These are phyloP conservation scores for Neopestalotiopsis sp. DNA, from an alignment of 2,329 filamentous ascomycete species.

Conservation along the genomic window DNA sequence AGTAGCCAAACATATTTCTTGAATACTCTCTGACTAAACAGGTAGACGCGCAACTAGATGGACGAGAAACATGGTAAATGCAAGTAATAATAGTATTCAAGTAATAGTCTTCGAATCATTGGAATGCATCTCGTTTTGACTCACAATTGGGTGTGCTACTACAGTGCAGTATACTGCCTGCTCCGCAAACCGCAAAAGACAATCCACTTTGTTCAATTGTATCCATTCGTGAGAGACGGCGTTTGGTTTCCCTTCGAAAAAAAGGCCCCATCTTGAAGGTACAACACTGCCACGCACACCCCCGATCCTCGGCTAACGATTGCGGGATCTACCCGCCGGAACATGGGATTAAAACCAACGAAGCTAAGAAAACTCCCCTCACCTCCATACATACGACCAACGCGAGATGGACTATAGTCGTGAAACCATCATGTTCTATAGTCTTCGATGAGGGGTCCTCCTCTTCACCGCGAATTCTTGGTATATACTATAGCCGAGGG, in stretches of 20 bases:
- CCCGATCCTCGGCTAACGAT: conserved; percentile 12
- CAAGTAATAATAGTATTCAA: neutral
- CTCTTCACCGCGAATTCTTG: neutral
- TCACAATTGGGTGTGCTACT: neutral
- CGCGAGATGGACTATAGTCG: too few species aligned
- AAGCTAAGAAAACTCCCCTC: too few species aligned
- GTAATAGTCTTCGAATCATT: neutral
- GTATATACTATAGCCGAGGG: too few species aligned
- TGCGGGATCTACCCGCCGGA: conserved; percentile 13
- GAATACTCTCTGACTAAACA: too few species aligned
- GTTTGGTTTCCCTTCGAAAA: neutral
- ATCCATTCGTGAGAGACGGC: too few species aligned
- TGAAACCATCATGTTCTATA: neutral
- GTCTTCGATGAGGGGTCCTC: neutral
- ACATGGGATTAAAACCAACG: too few species aligned
- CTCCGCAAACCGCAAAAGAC: neutral
- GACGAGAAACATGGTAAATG: neutral
- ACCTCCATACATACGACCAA: too few species aligned
- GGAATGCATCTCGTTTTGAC: neutral
- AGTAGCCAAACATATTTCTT: neutral
- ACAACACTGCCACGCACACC: too few species aligned
- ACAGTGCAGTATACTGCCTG: neutral
- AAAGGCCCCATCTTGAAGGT: too few species aligned
- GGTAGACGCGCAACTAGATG: neutral
- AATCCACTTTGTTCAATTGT: too few species aligned